Conservation (phyloP, 2,329 filamentous ascomycete species). For the Metarhizium brunneum region DNA sequence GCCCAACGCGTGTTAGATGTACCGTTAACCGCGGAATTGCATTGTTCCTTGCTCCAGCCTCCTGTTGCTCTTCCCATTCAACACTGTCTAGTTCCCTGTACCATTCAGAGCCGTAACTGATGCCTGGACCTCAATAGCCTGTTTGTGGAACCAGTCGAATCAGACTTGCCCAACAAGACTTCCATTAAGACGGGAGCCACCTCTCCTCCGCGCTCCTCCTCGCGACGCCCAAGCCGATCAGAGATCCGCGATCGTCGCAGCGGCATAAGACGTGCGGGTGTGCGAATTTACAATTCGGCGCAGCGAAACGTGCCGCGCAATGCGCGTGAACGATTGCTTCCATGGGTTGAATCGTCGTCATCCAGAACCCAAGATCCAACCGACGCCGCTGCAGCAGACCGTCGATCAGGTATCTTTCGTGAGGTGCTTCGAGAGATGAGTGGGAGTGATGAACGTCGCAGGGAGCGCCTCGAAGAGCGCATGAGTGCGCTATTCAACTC, state of each 20-base stretch:
- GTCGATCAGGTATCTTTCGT: conserved; percentile 3
- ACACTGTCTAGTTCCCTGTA: not conserved
- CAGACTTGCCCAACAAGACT: conserved; percentile 29
- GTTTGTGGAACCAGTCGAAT: conserved; percentile 36
- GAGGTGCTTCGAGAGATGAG: conserved; percentile 11
- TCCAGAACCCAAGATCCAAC: conserved; percentile 4
- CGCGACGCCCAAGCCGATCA: conserved; percentile 26
- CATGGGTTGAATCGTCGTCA: conserved; percentile 14
- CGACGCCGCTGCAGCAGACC: not conserved
- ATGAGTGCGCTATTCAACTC: conserved; percentile 16
- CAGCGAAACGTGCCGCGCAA: conserved; percentile 14
- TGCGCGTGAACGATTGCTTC: conserved; percentile 9
- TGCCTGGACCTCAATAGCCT: conserved; percentile 23
- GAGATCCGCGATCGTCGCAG: conserved; percentile 22
- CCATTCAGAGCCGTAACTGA: conserved; percentile 6
- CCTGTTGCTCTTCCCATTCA: not conserved
- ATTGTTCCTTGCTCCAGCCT: conserved; percentile 5
- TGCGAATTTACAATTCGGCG: conserved; percentile 18
- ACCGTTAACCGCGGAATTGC: conserved; percentile 5
- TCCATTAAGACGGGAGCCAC: conserved; percentile 18
- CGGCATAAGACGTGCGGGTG: conserved; percentile 12
- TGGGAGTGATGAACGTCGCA: conserved; percentile 13
- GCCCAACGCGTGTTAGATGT: not conserved
- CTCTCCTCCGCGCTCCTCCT: conserved; percentile 28
- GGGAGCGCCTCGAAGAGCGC: conserved; percentile 18